Percentiles rank a stretch among this genome's conserved stretches.
These are phyloP conservation scores for Pugionium cornutum DNA, from an alignment of 345 rosid genomes.

Conservation along the genomic window DNA sequence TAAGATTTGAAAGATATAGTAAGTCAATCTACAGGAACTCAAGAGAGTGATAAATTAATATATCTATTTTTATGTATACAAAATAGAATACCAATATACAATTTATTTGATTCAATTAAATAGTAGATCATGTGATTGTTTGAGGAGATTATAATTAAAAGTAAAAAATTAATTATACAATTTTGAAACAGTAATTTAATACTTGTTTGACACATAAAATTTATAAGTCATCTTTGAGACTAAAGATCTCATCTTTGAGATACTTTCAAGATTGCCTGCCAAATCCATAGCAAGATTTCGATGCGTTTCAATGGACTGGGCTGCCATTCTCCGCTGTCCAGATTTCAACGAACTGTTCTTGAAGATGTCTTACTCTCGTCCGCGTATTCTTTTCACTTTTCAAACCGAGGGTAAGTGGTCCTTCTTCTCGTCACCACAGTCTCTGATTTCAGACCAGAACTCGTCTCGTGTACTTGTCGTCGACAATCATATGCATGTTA, in stretches of 20 bases:
- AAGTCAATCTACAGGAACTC: no score
- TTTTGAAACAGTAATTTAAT: no score
- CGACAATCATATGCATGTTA: not conserved
- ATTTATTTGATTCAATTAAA: no score
- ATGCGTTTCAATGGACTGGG: conserved; percentile 3
- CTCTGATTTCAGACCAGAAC: not conserved
- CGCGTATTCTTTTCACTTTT: not conserved
- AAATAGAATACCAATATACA: no score
- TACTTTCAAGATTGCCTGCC: conserved; percentile 4
- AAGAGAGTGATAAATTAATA: no score
- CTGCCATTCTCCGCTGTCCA: not conserved
- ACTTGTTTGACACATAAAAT: no score
- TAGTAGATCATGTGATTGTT: no score
- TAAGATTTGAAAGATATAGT: no score
- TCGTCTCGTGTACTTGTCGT: not conserved
- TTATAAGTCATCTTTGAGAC: no score
- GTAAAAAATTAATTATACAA: no score
- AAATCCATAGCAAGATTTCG: conserved; percentile 1
- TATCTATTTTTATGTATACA: no score
- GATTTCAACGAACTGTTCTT: conserved; percentile 7
- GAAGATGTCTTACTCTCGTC: not conserved
- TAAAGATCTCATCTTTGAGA: not conserved
- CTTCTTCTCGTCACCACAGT: not conserved
- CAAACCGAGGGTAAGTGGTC: not conserved
- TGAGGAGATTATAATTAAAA: no score